Percentiles rank a stretch among this genome's conserved stretches.
These are phyloP conservation scores for Crithidia sp. DNA, from an alignment of 208 protist species.

Conservation along the genomic window DNA sequence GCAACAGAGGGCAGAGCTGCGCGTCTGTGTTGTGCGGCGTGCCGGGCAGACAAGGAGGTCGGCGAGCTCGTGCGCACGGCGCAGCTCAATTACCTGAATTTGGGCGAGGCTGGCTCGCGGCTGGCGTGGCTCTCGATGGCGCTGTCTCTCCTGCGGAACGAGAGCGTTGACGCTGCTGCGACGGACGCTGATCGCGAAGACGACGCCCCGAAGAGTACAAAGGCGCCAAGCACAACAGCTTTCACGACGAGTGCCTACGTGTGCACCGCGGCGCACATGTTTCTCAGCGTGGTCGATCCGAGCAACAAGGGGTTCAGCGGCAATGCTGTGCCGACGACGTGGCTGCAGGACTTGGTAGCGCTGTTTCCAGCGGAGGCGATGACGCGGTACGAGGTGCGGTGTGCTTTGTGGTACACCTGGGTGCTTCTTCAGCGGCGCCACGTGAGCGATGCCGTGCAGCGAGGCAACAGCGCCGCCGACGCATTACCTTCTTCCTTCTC, in stretches of 20 bases:
- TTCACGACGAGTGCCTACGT: conserved; percentile 36
- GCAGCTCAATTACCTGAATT: conserved; percentile 35
- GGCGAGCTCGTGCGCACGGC: conserved; percentile 37
- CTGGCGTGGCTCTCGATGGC: conserved; percentile 38
- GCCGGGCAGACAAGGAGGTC: conserved; percentile 24
- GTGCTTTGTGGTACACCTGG: conserved; percentile 61
- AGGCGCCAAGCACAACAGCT: background rate
- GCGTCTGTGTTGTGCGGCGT: background rate
- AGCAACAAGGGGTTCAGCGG: conserved; percentile 25
- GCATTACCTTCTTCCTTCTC: background rate
- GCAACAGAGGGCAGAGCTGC: background rate
- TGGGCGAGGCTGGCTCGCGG: conserved; percentile 35
- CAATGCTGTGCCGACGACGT: conserved; percentile 32
- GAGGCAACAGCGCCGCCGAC: background rate
- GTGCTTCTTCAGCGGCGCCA: conserved; percentile 22
- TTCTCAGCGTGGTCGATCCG: conserved; percentile 49
- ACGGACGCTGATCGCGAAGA: background rate
- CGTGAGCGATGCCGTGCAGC: background rate
- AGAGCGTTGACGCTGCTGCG: background rate
- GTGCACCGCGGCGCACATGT: conserved; percentile 71
- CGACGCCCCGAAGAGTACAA: too few relatives aligned
- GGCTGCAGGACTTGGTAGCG: conserved; percentile 55
- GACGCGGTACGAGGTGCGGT: conserved; percentile 45
- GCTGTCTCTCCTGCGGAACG: conserved; percentile 17
- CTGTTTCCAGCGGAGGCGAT: conserved; percentile 34